A percentile compares a stretch with the other conserved stretches of the same genome.
These are phyloP conservation scores for Coemansia sp. DNA, from an alignment of 192 early-diverging fungal genomes.

Conservation along the genomic window DNA sequence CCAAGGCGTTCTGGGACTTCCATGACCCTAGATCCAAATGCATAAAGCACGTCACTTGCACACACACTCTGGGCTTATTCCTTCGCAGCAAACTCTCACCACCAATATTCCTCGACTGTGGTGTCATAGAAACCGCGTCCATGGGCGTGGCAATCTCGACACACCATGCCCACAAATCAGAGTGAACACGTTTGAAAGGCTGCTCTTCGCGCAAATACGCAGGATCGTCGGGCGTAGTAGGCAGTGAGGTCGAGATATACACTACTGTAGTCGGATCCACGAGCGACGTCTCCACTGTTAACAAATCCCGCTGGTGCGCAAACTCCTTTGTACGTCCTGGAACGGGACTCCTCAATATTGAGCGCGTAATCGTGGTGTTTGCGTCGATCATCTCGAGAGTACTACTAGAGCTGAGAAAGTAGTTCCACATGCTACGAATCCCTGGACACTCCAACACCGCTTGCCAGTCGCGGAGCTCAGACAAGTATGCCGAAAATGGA, in stretches of 20 bases:
- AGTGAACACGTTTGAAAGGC: conserved; percentile 30
- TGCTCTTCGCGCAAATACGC: conserved; percentile 34
- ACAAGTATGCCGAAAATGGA: conserved; percentile 38
- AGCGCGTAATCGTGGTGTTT: conserved; percentile 42
- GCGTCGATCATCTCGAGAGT: conserved; percentile 53
- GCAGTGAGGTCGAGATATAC: conserved; percentile 47
- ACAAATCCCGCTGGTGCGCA: conserved; percentile 40
- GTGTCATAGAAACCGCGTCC: conserved; percentile 19
- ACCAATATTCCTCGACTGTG: not conserved
- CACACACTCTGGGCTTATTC: conserved; percentile 34
- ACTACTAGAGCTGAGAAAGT: conserved; percentile 34
- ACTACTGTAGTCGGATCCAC: conserved; percentile 55
- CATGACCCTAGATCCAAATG: conserved; percentile 52
- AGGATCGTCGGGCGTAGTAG: conserved; percentile 41
- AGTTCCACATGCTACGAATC: conserved; percentile 53
- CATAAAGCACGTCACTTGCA: conserved; percentile 51
- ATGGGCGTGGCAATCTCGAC: conserved; percentile 50
- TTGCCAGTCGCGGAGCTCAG: conserved; percentile 58
- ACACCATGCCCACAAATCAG: conserved; percentile 54
- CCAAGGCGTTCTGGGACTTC: conserved; percentile 38
- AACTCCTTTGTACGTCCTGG: conserved; percentile 40
- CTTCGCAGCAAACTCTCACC: conserved; percentile 4
- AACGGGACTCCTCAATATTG: conserved; percentile 41
- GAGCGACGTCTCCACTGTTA: conserved; percentile 56
- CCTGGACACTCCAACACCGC: conserved; percentile 52